A percentile compares a stretch with the other conserved stretches of the same genome.
phyloP scores from a whole-genome alignment of 2,329 filamentous ascomycete genomes.

The Celoporthe dispersa region DNA sequence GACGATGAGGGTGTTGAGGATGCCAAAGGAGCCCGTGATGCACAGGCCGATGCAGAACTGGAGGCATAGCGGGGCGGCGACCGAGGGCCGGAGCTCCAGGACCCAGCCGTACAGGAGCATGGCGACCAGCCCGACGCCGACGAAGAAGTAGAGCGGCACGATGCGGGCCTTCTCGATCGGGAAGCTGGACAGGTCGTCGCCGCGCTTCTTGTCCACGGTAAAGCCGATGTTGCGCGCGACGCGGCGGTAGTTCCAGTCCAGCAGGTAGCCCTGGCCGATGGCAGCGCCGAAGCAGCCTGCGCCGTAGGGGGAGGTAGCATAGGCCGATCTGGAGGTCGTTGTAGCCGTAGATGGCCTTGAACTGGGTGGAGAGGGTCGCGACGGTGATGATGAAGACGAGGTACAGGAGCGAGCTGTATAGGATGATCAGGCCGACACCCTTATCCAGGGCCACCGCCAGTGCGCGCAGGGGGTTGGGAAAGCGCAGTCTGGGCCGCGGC shows the following conservation, averaged over 20 bases:
- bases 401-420: slow-evolving; percentile 59
- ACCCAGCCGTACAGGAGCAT: slow-evolving; percentile 64
- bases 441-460: slow-evolving; percentile 60
- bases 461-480: slow-evolving; percentile 62
- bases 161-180: slow-evolving; percentile 61
- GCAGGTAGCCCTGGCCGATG: slow-evolving; percentile 59
- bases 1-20: slow-evolving; percentile 66
- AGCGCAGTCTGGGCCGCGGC: slow-evolving; percentile 44
- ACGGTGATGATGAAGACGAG: slow-evolving; percentile 59
- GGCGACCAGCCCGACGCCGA: slow-evolving; percentile 57
- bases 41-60: slow-evolving; percentile 61
- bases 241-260: slow-evolving; percentile 73
- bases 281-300: slow-evolving; percentile 54
- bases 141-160: slow-evolving; percentile 57
- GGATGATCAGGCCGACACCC: slow-evolving; percentile 58
- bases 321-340: slow-evolving; percentile 56
- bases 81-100: slow-evolving; percentile 52
- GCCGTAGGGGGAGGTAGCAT: slow-evolving; percentile 60
- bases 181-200: slow-evolving; percentile 54
- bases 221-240: slow-evolving; percentile 66
- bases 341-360: slow-evolving; percentile 56
- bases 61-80: slow-evolving; percentile 60
- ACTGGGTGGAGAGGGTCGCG: slow-evolving; percentile 56
- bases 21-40: slow-evolving; percentile 65
- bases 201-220: slow-evolving; percentile 62